Conservation (phyloP, 1,284 basidiomycete genomes). For the Ganoderma boninense region DNA sequence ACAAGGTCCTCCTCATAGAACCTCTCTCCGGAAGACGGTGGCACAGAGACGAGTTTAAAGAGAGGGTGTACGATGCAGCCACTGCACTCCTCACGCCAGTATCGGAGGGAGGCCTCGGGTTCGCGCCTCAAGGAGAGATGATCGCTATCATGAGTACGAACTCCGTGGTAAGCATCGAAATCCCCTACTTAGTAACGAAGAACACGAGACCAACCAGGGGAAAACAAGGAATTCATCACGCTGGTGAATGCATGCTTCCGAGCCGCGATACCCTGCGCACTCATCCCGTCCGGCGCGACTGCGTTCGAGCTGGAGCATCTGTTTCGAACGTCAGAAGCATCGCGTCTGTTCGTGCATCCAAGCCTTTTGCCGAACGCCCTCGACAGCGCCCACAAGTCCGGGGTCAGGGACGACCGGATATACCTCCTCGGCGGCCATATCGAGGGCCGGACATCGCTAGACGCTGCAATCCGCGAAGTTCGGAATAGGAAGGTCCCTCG, state of each 20-base stretch:
- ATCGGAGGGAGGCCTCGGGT: slow-evolving; percentile 61
- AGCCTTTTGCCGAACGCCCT: slow-evolving; percentile 57
- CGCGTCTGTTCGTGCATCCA: slow-evolving; percentile 69
- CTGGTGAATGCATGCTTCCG: slow-evolving; percentile 64
- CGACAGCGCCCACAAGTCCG: slow-evolving; percentile 57
- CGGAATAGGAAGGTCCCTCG: slow-evolving; percentile 48
- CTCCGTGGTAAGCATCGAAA: slow-evolving; percentile 57
- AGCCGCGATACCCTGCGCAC: slow-evolving; percentile 66
- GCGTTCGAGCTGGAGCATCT: slow-evolving; percentile 70
- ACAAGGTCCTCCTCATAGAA: slow-evolving; percentile 67
- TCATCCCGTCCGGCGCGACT: slow-evolving; percentile 73
- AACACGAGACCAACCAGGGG: background rate
- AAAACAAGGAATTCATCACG: slow-evolving; percentile 65
- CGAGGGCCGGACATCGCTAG: slow-evolving; percentile 52
- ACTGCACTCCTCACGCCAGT: slow-evolving; percentile 60
- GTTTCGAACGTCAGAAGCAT: slow-evolving; percentile 59
- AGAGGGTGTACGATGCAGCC: slow-evolving; percentile 60
- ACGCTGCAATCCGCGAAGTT: slow-evolving; percentile 53
- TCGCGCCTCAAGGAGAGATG: slow-evolving; percentile 61
- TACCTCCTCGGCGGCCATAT: slow-evolving; percentile 58
- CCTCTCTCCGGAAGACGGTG: slow-evolving; percentile 56
- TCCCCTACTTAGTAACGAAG: background rate
- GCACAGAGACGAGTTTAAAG: slow-evolving; percentile 57
- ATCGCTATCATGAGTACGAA: slow-evolving; percentile 77
- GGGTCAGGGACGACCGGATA: slow-evolving; percentile 59